Evolutionary conservation across 2,329 filamentous ascomycete genomes (phyloP).

Genomic region (Mariannaea sp.): DNA sequence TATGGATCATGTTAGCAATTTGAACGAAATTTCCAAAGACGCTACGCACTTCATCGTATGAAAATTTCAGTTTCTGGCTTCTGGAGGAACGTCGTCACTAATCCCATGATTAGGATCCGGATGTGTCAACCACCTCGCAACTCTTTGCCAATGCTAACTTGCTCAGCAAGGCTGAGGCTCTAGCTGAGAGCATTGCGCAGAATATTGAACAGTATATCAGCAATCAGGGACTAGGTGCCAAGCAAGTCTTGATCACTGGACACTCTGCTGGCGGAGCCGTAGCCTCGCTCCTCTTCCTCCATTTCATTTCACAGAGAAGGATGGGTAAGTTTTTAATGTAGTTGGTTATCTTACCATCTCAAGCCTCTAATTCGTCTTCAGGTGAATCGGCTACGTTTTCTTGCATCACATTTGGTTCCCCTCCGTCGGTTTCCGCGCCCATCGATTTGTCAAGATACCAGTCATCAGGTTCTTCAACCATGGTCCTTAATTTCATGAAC

Average conservation of each 20-base stretch:
- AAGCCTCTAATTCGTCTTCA: too few relatives aligned
- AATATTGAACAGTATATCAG: slow-evolving; percentile 14
- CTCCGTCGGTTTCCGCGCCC: slow-evolving; percentile 23
- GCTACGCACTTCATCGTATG: slow-evolving; percentile 27
- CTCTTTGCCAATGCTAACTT: slow-evolving; percentile 29
- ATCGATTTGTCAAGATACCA: slow-evolving; percentile 17
- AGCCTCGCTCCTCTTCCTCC: slow-evolving; percentile 28
- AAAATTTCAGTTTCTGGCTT: not conserved
- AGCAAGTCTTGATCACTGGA: slow-evolving; percentile 31
- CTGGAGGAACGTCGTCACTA: not conserved
- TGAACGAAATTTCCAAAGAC: slow-evolving; percentile 17
- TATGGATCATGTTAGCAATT: slow-evolving; percentile 34
- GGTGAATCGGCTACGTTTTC: slow-evolving; percentile 21
- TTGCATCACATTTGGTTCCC: slow-evolving; percentile 31
- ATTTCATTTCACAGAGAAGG: slow-evolving; percentile 13
- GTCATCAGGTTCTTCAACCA: not conserved
- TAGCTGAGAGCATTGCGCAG: slow-evolving; percentile 13
- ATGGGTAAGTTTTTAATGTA: slow-evolving; percentile 20
- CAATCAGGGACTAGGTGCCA: not conserved
- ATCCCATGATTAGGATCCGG: slow-evolving; percentile 2
- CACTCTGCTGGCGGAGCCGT: slow-evolving; percentile 35
- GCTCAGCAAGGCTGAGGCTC: slow-evolving; percentile 23
- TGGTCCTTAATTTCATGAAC: slow-evolving; percentile 34
- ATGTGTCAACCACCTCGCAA: not conserved
- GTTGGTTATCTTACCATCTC: too few relatives aligned